phyloP scores from a whole-genome alignment of 2,329 filamentous ascomycete genomes.

The Trichoderma sp. region DNA sequence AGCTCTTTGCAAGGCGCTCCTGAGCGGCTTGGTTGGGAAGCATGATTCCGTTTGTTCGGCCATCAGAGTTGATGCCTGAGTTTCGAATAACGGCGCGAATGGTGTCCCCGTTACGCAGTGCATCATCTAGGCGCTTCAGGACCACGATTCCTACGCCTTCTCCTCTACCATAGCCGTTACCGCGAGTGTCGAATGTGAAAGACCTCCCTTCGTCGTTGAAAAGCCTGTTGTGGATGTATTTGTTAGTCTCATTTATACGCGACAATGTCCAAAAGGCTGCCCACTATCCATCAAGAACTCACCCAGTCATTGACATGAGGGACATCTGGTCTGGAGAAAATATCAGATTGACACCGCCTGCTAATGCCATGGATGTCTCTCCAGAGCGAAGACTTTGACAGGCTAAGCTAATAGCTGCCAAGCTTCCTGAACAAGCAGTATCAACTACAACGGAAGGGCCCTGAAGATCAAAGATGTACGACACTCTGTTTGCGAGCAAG shows the following conservation, averaged over 20 bases:
- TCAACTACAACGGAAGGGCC: conserved; percentile 50
- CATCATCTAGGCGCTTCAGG: conserved; percentile 44
- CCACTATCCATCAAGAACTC: not conserved
- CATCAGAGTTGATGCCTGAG: conserved; percentile 42
- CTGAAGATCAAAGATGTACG: conserved; percentile 46
- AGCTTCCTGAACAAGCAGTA: conserved; percentile 49
- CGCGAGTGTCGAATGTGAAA: conserved; percentile 38
- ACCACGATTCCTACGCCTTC: conserved; percentile 38
- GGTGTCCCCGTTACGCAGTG: conserved; percentile 42
- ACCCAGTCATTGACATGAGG: conserved; percentile 10
- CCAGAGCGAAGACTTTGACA: conserved; percentile 26
- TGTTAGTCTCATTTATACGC: not conserved
- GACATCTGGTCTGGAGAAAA: conserved; percentile 17
- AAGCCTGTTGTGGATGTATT: not conserved
- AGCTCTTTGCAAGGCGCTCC: conserved; percentile 26
- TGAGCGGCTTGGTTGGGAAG: conserved; percentile 24
- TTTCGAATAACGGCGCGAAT: conserved; percentile 37
- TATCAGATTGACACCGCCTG: conserved; percentile 41
- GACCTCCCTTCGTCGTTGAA: conserved; percentile 17
- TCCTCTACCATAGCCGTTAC: conserved; percentile 50
- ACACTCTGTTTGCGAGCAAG: conserved; percentile 45
- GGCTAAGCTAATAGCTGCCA: conserved; percentile 47
- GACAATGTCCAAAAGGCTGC: not conserved
- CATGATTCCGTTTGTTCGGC: conserved; percentile 42
- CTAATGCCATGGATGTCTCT: conserved; percentile 35